Base-by-base conservation (phyloP, 441 rosid species). In the Adansonia grandidieri region DNA sequence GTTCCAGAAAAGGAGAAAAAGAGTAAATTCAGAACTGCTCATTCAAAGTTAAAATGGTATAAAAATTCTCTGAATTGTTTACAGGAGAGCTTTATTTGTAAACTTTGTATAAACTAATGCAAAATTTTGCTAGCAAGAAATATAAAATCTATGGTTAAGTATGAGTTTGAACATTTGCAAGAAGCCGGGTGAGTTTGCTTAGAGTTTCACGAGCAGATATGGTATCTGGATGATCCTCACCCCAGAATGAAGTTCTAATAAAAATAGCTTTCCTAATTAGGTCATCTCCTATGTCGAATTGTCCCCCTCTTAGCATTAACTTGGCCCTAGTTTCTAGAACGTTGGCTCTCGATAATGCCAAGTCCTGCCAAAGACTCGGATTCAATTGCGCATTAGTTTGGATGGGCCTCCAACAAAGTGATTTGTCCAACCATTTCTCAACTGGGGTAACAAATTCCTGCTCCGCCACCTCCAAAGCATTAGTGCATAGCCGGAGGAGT, bases 291-390 rank as follows among this genome's bases (percentile, higher is more conserved):
- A 91, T 80, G 77, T 94, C 90, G n/a, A 89, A 92, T 73, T 90
- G 93, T 0, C 97, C 97, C 0, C 99, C 98, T 24, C 93, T 83
- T 70, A 92, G 81, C 98, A 94, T 91, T 66, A 96, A 82, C 85
- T 91, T 96, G 76, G 97, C 93, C 82, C 99, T 80, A 40, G 97
- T 92, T 84, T 94, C 99, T 19, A 96, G 89, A 81, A 96, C 97
- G 0, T 91, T 89, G 64, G 98, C 99, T 84, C 98, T 89, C 17
- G 89, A 80, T 8, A 96, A 83, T 1, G 98, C 99, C 75, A 96
- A 88, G 54, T 96, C 99, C 89, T 94, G 95, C 98, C 98, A 96
- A 9, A 96, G 91, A 63, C 78, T 82, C 8, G 99, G 99, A 88
- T 96, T 91, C 75, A 94, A 79, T 83, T 94, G 96, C 5, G 99